phyloP scores from a whole-genome alignment of 202 grass and related monocot genomes.

The Panicum hallii region DNA sequence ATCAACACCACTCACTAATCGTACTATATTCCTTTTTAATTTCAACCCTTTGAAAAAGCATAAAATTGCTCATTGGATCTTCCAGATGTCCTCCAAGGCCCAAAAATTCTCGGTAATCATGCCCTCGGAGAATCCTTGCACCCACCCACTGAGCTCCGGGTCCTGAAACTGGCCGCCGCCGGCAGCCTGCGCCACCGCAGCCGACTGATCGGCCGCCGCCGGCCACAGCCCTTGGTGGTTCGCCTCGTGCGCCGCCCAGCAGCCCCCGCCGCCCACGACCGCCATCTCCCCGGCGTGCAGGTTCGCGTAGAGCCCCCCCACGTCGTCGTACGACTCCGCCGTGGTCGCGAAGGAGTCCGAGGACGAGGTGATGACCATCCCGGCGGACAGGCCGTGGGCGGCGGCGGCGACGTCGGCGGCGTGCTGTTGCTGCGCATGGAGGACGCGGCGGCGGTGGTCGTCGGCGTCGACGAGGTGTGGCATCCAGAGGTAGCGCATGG shows the following conservation, averaged over 20 bases:
- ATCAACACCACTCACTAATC: constrained; percentile 8
- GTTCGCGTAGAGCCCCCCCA: background rate
- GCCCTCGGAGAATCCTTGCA: constrained; percentile 53
- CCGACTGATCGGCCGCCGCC: background rate
- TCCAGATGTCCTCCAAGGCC: constrained; percentile 62
- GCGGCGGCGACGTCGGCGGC: background rate
- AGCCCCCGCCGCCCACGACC: background rate
- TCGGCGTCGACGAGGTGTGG: constrained; percentile 45
- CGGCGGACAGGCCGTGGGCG: background rate
- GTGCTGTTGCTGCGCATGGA: background rate
- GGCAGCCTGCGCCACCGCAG: background rate
- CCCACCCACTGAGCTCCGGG: constrained; percentile 52
- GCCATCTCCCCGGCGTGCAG: constrained; percentile 5
- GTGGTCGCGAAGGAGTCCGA: constrained; percentile 44
- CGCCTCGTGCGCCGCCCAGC: background rate
- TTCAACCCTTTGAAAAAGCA: background rate
- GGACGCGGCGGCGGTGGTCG: background rate
- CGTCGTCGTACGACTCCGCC: constrained; percentile 31
- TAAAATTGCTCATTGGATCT: constrained; percentile 23
- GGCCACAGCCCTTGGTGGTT: background rate
- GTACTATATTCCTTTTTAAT: background rate
- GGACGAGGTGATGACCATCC: constrained; percentile 10
- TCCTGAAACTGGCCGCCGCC: background rate
- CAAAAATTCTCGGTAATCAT: constrained; percentile 51
- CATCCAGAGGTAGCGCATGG: constrained; percentile 66